Evolutionary conservation across 139 green algal genomes (phyloP).

Genomic region (Coelastrella sp.): DNA sequence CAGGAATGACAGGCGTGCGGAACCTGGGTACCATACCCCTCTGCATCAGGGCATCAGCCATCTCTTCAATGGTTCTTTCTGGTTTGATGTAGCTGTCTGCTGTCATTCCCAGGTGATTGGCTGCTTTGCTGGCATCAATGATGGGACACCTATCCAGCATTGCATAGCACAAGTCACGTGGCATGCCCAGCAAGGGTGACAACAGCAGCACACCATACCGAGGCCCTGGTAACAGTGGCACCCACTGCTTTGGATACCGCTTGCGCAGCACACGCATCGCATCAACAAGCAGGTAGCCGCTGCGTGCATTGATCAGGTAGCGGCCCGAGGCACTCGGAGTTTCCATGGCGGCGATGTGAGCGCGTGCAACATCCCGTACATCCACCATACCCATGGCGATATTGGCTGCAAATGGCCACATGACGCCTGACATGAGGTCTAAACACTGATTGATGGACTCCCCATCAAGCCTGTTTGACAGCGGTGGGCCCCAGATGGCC

Average conservation of each 20-base stretch:
- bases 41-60: constrained; percentile 20
- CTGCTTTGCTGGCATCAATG: constrained; percentile 36
- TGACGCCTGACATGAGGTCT: constrained; percentile 34
- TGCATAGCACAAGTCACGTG: background rate
- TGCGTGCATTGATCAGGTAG: constrained; percentile 30
- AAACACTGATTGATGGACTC: constrained; percentile 46
- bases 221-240: background rate
- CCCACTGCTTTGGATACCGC: constrained; percentile 7
- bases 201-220: background rate
- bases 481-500: constrained; percentile 59
- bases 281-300: constrained; percentile 32
- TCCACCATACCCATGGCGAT: constrained; percentile 56
- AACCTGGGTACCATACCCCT: constrained; percentile 30
- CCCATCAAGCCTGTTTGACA: constrained; percentile 38
- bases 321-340: constrained; percentile 37
- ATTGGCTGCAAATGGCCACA: constrained; percentile 41
- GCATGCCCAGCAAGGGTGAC: background rate
- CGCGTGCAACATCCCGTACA: constrained; percentile 67
- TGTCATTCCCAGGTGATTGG: constrained; percentile 38
- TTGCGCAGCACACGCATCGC: background rate
- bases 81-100: constrained; percentile 13
- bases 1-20: background rate
- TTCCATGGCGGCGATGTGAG: constrained; percentile 65
- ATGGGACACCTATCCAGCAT: constrained; percentile 14
- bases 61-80: constrained; percentile 6